A percentile compares a stretch with the other conserved stretches of the same genome.
Conservation (phyloP, 805 yeast genomes). For the Kluyveromyces dobzhanskii region DNA sequence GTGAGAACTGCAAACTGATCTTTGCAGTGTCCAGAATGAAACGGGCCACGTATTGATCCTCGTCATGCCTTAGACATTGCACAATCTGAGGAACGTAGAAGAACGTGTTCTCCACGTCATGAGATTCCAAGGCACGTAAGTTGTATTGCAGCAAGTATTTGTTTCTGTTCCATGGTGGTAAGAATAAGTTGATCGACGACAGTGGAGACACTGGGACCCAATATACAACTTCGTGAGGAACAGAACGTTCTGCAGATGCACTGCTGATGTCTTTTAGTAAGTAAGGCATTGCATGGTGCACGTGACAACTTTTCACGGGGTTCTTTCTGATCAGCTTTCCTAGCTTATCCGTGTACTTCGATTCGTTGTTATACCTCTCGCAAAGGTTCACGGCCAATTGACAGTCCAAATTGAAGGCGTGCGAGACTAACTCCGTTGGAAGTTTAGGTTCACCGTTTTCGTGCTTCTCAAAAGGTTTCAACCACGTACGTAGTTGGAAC, state of each 20-base stretch:
- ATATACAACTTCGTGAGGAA: constrained; percentile 37
- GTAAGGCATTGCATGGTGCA: constrained; percentile 15
- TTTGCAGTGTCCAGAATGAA: constrained; percentile 88
- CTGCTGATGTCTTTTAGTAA: constrained; percentile 8
- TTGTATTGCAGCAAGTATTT: constrained; percentile 75
- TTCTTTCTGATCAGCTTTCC: constrained; percentile 39
- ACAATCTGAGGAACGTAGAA: constrained; percentile 98
- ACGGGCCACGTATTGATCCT: constrained; percentile 75
- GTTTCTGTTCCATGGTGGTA: constrained; percentile 62
- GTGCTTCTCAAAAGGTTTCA: constrained; percentile 34
- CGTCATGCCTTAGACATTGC: constrained; percentile 79
- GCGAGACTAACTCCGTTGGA: constrained; percentile 33
- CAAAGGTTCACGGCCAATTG: constrained; percentile 64
- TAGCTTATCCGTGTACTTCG: constrained; percentile 28
- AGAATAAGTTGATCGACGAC: constrained; percentile 73
- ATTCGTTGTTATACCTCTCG: constrained; percentile 43
- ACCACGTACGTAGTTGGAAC: constrained; percentile 66
- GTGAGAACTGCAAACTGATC: constrained; percentile 86
- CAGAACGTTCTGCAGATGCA: constrained; percentile 5
- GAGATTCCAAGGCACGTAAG: constrained; percentile 80
- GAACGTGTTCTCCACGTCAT: constrained; percentile 81
- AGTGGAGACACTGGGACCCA: constrained; percentile 79
- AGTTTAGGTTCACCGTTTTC: constrained; percentile 31
- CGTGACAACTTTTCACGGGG: constrained; percentile 41
- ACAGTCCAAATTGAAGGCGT: constrained; percentile 63